Percentiles rank a stretch among this genome's conserved stretches.
These are phyloP conservation scores for Tremella fuciformis DNA, from an alignment of 768 basidiomycete genomes.

Conservation along the genomic window DNA sequence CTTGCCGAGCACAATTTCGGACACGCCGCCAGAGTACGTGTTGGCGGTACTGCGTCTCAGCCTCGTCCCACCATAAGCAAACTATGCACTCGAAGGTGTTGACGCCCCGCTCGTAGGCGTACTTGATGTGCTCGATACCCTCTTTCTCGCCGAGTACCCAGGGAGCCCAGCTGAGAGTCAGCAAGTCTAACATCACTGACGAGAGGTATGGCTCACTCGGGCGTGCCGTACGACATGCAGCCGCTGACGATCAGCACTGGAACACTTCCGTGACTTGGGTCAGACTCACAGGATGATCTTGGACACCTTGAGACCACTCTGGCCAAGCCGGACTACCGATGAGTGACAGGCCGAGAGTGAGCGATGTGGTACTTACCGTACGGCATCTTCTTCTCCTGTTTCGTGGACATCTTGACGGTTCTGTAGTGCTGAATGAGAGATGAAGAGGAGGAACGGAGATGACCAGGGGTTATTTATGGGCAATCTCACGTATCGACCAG, in stretches of 20 bases:
- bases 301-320: constrained; percentile 38
- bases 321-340: constrained; percentile 28
- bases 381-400: constrained; percentile 15
- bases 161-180: constrained; percentile 6
- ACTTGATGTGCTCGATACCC: constrained; percentile 29
- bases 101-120: constrained; percentile 11
- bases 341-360: not conserved
- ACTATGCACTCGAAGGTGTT: constrained; percentile 13
- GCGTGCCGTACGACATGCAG: constrained; percentile 22
- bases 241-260: constrained; percentile 9
- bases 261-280: no score
- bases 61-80: not conserved
- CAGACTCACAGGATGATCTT: constrained; percentile 11
- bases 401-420: no score
- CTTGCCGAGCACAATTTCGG: constrained; percentile 11
- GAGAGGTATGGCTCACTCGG: constrained; percentile 2
- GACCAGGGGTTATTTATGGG: no score
- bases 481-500: no score
- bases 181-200: not conserved
- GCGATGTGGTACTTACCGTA: constrained; percentile 9
- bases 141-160: constrained; percentile 19
- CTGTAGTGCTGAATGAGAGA: no score
- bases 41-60: constrained; percentile 9
- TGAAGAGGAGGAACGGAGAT: no score
- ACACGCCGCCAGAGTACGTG: constrained; percentile 8